These are phyloP conservation scores for Cymbopogon citratus DNA, from an alignment of 176 grass and related monocot genomes.

Conservation along the genomic window DNA sequence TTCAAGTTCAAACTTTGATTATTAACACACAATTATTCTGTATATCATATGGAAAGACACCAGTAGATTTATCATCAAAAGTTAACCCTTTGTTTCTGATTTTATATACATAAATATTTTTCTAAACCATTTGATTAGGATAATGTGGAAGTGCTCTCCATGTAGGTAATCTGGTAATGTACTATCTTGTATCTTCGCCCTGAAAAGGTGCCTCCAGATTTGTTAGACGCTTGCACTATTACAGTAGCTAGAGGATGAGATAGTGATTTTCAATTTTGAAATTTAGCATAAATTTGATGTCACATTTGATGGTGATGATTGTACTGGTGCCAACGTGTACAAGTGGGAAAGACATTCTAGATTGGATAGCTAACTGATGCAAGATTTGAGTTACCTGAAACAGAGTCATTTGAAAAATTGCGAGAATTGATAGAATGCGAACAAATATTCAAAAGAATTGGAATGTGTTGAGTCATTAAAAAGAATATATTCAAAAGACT, in stretches of 20 bases:
- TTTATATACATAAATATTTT: background rate
- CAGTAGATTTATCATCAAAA: background rate
- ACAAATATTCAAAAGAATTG: background rate
- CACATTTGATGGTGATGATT: background rate
- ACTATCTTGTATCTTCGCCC: background rate
- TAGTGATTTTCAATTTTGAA: background rate
- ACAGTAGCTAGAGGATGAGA: background rate
- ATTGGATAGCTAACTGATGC: background rate
- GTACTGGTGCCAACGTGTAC: background rate
- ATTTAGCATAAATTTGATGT: background rate
- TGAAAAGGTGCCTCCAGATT: constrained; percentile 1
- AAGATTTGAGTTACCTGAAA: background rate
- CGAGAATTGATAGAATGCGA: background rate
- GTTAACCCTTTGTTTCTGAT: background rate
- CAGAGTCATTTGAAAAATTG: background rate
- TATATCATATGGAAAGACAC: background rate
- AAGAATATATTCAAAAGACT: too few species aligned
- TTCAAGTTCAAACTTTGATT: background rate
- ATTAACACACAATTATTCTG: background rate
- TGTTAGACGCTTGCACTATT: background rate
- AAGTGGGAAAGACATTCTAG: background rate
- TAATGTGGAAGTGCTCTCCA: background rate
- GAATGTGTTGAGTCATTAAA: background rate
- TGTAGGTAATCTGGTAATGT: too few species aligned
- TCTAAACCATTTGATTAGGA: background rate